Conservation (phyloP, 371 early-diverging fungal species). For the Rhizopus stolonifer region DNA sequence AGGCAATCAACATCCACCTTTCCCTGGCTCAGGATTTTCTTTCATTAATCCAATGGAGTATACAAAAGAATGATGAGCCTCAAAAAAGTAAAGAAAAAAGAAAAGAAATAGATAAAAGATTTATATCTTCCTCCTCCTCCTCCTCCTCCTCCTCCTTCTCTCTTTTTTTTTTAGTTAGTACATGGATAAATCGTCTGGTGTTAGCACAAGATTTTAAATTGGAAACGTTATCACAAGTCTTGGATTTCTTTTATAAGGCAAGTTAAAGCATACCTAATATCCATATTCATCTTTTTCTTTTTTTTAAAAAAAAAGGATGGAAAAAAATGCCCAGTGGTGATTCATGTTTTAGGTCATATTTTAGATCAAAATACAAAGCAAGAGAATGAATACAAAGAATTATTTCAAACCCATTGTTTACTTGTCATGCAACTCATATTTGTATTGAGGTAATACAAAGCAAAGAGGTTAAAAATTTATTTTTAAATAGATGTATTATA, state of each 20-base stretch:
- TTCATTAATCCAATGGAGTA: neutral
- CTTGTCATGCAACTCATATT: neutral
- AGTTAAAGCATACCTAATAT: too few relatives aligned
- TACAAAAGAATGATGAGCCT: neutral
- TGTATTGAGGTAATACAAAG: neutral
- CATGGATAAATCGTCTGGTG: too few relatives aligned
- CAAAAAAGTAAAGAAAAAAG: neutral
- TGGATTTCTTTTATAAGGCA: too few relatives aligned
- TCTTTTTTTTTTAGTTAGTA: too few relatives aligned
- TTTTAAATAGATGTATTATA: conserved; percentile 9
- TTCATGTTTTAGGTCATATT: neutral
- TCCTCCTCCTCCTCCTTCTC: too few relatives aligned
- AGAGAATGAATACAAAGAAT: neutral
- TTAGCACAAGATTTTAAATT: too few relatives aligned
- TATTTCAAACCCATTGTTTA: neutral
- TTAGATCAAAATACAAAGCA: neutral
- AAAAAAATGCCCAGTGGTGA: neutral
- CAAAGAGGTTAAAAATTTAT: neutral
- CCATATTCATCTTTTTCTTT: too few relatives aligned
- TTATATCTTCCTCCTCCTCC: neutral
- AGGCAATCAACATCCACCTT: neutral
- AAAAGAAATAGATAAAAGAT: neutral
- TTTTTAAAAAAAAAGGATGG: neutral
- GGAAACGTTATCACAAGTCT: too few relatives aligned
- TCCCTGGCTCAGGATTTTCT: neutral